Evolutionary conservation across 371 early-diverging fungal species (phyloP).

Genomic region (Neoconidiobolus thromboides): DNA sequence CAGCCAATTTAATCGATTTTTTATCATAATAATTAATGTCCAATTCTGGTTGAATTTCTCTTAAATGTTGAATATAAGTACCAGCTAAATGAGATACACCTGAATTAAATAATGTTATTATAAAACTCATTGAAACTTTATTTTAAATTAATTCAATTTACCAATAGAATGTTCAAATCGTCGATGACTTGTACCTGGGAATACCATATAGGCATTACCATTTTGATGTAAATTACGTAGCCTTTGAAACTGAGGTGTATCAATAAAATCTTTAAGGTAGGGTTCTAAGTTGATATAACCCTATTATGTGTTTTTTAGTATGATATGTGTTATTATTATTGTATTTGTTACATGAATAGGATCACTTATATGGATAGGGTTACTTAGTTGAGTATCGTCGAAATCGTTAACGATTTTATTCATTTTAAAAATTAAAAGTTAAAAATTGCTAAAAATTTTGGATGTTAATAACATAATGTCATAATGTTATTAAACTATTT

Average conservation of each 20-base stretch:
- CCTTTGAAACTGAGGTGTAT: constrained; percentile 87
- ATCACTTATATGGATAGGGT: background rate
- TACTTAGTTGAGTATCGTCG: background rate
- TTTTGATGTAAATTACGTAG: constrained; percentile 78
- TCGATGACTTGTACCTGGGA: constrained; percentile 84
- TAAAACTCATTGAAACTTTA: background rate
- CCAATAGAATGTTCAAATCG: constrained; percentile 81
- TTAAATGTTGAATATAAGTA: constrained; percentile 43
- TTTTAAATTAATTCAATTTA: constrained; percentile 8
- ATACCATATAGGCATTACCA: constrained; percentile 70
- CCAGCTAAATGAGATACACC: constrained; percentile 71
- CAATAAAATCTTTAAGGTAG: constrained; percentile 52
- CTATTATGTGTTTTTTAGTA: constrained; percentile 5
- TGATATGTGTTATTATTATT: background rate
- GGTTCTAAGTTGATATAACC: constrained; percentile 62
- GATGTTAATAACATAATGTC: background rate
- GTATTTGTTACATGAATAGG: constrained; percentile 3
- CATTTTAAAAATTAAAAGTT: background rate
- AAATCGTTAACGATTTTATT: background rate
- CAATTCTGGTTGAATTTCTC: constrained; percentile 58
- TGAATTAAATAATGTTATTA: constrained; percentile 7
- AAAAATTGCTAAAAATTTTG: background rate
- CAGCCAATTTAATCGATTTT: constrained; percentile 75
- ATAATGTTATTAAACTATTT: background rate
- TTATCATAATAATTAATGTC: constrained; percentile 57